A percentile compares a stretch with the other conserved stretches of the same genome.
Conservation (phyloP, 495 filamentous ascomycete genomes). For the Xylaria bambusicola region DNA sequence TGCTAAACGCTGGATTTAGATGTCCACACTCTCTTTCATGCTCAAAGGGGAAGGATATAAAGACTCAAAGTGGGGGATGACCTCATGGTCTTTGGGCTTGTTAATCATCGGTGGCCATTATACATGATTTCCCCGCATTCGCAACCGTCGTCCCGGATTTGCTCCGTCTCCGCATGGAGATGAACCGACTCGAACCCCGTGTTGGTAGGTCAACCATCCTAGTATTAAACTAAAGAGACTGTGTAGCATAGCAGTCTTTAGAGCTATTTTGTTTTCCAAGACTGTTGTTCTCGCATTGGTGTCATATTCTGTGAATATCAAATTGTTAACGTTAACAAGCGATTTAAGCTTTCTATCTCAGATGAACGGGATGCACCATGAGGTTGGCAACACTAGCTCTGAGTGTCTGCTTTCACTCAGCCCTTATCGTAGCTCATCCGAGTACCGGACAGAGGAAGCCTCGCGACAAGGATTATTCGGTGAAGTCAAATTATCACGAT, state of each 20-base stretch:
- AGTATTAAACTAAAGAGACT: too few relatives aligned
- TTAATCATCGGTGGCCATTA: neutral
- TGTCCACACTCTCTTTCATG: neutral
- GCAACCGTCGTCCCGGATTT: neutral
- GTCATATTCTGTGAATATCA: too few relatives aligned
- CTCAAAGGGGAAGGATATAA: neutral
- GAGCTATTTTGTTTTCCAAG: neutral
- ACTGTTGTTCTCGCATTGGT: neutral
- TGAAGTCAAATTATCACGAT: constrained; percentile 23
- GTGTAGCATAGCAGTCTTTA: neutral
- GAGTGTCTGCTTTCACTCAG: constrained; percentile 2
- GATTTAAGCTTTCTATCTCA: neutral
- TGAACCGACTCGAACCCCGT: neutral
- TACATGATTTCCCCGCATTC: constrained; percentile 12
- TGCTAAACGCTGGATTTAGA: too few relatives aligned
- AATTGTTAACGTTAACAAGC: too few relatives aligned
- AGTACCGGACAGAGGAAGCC: neutral
- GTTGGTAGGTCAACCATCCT: too few relatives aligned
- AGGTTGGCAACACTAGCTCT: neutral
- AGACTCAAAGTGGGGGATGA: neutral
- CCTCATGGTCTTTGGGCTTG: constrained; percentile 4
- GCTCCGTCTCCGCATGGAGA: constrained; percentile 1
- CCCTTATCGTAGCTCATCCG: neutral
- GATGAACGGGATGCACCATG: neutral
- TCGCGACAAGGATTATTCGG: too few relatives aligned